A percentile compares a stretch with the other conserved stretches of the same genome.
Evolutionary conservation across 129 eudicot species (phyloP).

Genomic region (Ambrosia artemisiifolia): DNA sequence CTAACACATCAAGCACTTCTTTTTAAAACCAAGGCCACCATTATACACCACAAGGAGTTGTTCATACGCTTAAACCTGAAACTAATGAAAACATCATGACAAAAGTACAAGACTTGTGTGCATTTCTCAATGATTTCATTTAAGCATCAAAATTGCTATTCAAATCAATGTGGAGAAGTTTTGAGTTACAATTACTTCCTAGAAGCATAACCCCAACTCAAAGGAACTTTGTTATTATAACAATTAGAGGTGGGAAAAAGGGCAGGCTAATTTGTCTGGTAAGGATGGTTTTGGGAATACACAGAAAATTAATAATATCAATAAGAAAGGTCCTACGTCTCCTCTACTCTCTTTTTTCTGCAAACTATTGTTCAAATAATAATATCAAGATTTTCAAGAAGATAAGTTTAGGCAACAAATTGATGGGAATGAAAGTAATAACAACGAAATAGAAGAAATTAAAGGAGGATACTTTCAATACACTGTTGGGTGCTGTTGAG

Average conservation of each 20-base stretch:
- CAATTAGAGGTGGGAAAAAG: no score
- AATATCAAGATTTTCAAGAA: background rate
- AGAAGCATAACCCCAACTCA: background rate
- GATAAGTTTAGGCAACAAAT: slow-evolving; percentile 3
- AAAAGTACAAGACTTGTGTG: background rate
- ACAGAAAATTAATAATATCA: background rate
- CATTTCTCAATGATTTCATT: background rate
- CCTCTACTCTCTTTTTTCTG: no score
- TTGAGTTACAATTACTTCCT: slow-evolving; percentile 1
- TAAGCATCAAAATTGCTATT: slow-evolving; percentile 9
- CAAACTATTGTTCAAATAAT: background rate
- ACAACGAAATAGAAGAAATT: background rate
- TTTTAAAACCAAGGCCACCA: background rate
- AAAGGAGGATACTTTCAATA: slow-evolving; percentile 83
- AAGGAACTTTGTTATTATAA: background rate
- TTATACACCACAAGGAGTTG: background rate
- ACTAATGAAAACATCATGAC: slow-evolving; percentile 4
- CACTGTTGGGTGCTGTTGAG: slow-evolving; percentile 91
- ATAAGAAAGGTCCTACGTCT: background rate
- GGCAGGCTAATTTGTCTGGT: no score
- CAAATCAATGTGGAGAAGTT: background rate
- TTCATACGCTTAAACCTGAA: background rate
- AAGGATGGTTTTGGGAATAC: no score
- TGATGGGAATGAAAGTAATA: background rate
- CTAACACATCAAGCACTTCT: no score